Conservation (phyloP, 345 rosid genomes). For the Durio zibethinus region DNA sequence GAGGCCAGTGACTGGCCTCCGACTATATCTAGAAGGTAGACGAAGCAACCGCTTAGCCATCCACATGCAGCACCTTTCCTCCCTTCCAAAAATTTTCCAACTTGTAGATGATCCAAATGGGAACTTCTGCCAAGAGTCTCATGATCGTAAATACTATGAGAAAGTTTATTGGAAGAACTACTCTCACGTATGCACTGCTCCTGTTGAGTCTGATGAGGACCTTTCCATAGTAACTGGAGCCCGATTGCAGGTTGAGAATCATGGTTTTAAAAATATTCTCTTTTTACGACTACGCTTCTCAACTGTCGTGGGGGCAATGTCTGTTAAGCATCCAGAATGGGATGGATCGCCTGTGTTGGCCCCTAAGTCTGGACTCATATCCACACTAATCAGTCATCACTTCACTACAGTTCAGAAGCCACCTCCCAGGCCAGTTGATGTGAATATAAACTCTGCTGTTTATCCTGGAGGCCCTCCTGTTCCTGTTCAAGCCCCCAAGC, state of each 20-base stretch:
- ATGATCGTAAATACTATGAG: constrained; percentile 73
- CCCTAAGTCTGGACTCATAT: constrained; percentile 79
- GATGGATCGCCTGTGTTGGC: constrained; percentile 80
- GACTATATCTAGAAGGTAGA: constrained; percentile 93
- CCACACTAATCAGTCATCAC: constrained; percentile 87
- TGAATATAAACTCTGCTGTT: constrained; percentile 86
- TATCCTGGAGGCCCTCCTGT: constrained; percentile 96
- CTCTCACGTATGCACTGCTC: constrained; percentile 92
- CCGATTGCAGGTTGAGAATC: constrained; percentile 76
- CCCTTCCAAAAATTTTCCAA: constrained; percentile 82
- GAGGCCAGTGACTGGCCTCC: constrained; percentile 90
- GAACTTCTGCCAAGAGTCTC: constrained; percentile 43
- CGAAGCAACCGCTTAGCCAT: constrained; percentile 79
- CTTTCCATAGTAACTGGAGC: constrained; percentile 87
- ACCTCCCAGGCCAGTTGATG: constrained; percentile 81
- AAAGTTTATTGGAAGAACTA: constrained; percentile 93
- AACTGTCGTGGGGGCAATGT: constrained; percentile 52
- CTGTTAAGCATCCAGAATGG: constrained; percentile 72
- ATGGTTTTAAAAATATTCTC: constrained; percentile 78
- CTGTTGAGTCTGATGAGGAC: constrained; percentile 78
- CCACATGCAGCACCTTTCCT: constrained; percentile 92
- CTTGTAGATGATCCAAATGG: constrained; percentile 64
- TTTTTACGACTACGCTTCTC: constrained; percentile 80
- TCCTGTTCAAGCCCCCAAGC: constrained; percentile 81
- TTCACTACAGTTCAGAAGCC: constrained; percentile 79